These are phyloP conservation scores for Talaromyces sp. DNA, from an alignment of 2,329 filamentous ascomycete species.

Conservation along the genomic window DNA sequence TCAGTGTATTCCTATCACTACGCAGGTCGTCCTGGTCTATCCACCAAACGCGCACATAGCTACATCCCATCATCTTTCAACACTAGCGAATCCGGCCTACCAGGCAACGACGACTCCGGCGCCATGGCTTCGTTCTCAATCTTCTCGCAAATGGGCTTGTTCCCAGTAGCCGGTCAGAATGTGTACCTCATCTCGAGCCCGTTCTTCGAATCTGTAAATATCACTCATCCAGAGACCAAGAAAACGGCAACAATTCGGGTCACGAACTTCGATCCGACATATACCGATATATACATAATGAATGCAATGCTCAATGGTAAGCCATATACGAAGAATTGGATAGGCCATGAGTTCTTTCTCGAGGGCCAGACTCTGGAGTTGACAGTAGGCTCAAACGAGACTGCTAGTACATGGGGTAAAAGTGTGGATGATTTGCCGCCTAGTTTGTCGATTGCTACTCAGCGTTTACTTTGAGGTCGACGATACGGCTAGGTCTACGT, in stretches of 20 bases:
- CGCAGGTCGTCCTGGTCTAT: constrained; percentile 58
- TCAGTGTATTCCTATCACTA: constrained; percentile 68
- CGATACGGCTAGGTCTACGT: background rate
- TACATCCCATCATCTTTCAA: constrained; percentile 64
- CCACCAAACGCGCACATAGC: constrained; percentile 53
- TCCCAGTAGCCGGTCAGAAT: constrained; percentile 65
- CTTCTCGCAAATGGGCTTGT: constrained; percentile 66
- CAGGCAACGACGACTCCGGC: constrained; percentile 67
- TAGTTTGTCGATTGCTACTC: constrained; percentile 36
- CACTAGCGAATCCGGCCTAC: constrained; percentile 57
- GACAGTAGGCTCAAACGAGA: constrained; percentile 58
- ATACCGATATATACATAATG: constrained; percentile 62
- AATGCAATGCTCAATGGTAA: constrained; percentile 61
- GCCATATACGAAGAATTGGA: constrained; percentile 63
- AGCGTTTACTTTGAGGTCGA: background rate
- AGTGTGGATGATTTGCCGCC: constrained; percentile 61
- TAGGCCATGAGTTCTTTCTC: constrained; percentile 66
- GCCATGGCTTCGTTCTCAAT: constrained; percentile 67
- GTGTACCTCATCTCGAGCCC: constrained; percentile 68
- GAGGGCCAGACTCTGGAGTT: constrained; percentile 64
- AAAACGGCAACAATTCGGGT: constrained; percentile 59
- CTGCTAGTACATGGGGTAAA: constrained; percentile 66
- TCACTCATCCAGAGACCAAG: constrained; percentile 58
- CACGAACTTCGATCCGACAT: constrained; percentile 59
- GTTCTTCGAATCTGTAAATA: constrained; percentile 59